Conservation (phyloP, 148 eudicot species). For the Chenopodium suecicum region DNA sequence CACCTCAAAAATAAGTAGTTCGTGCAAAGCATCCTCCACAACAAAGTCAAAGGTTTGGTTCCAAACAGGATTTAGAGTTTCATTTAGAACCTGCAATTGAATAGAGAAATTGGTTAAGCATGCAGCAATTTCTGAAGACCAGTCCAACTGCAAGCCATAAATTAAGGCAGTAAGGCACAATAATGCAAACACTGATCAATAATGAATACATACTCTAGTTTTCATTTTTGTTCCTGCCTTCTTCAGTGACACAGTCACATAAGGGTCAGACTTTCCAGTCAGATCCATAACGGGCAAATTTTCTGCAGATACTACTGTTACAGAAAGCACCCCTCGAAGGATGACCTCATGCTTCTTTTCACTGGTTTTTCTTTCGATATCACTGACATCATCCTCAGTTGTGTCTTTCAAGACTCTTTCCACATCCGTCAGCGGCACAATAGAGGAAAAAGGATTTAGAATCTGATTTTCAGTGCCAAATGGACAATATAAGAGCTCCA, state of each 20-base stretch:
- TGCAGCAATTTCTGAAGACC: background rate
- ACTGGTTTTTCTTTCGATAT: constrained; percentile 35
- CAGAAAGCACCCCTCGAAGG: constrained; percentile 82
- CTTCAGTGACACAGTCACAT: constrained; percentile 59
- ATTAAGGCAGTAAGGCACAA: background rate
- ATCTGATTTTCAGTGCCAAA: constrained; percentile 55
- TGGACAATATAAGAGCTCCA: constrained; percentile 84
- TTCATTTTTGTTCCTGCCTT: constrained; percentile 64
- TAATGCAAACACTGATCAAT: background rate
- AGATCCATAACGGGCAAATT: constrained; percentile 70
- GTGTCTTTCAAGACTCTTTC: constrained; percentile 64
- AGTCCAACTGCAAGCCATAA: background rate
- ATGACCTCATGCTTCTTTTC: constrained; percentile 55
- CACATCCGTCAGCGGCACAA: constrained; percentile 54
- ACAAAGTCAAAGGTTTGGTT: constrained; percentile 90
- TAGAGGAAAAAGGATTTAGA: constrained; percentile 47
- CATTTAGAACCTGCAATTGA: constrained; percentile 61
- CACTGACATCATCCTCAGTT: constrained; percentile 36
- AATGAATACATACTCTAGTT: constrained; percentile 62
- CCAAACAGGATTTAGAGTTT: constrained; percentile 87
- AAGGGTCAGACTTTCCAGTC: constrained; percentile 84
- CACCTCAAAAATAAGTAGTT: constrained; percentile 66
- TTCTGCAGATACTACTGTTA: constrained; percentile 74
- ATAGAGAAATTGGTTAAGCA: constrained; percentile 8
- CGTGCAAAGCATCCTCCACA: constrained; percentile 88